These are phyloP conservation scores for Chlorencoelia australis DNA, from an alignment of 2,329 filamentous ascomycete genomes.

Conservation along the genomic window DNA sequence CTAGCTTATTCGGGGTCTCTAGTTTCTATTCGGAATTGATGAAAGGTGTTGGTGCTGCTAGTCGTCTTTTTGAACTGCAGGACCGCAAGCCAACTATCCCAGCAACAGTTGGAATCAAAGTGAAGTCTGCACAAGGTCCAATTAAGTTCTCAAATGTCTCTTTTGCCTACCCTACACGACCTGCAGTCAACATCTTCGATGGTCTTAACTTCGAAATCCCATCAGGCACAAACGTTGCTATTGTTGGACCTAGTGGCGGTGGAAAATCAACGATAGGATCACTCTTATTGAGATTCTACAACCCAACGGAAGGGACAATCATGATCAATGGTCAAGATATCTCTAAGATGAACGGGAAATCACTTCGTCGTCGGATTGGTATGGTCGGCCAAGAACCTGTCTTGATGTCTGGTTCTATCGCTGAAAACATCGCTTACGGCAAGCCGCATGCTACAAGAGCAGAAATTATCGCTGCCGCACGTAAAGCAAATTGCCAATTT, in stretches of 20 bases:
- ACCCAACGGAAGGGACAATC: slow-evolving; percentile 66
- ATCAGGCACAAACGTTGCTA: slow-evolving; percentile 87
- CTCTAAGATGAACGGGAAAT: slow-evolving; percentile 81
- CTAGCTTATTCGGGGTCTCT: slow-evolving; percentile 85
- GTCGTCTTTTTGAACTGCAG: slow-evolving; percentile 87
- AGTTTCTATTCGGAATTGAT: slow-evolving; percentile 97
- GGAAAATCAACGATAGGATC: slow-evolving; percentile 94
- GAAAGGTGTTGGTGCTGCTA: slow-evolving; percentile 98
- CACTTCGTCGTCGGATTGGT: slow-evolving; percentile 81
- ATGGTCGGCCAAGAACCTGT: slow-evolving; percentile 95
- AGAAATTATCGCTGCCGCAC: slow-evolving; percentile 78
- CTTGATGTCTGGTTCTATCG: slow-evolving; percentile 74
- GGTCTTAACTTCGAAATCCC: slow-evolving; percentile 84
- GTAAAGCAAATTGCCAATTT: slow-evolving; percentile 91
- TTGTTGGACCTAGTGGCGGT: slow-evolving; percentile 91
- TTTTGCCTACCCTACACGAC: slow-evolving; percentile 89
- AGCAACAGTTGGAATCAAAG: slow-evolving; percentile 71
- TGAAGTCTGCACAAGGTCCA: slow-evolving; percentile 74
- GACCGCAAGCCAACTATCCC: slow-evolving; percentile 79
- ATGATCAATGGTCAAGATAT: slow-evolving; percentile 80
- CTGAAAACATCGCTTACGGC: slow-evolving; percentile 88
- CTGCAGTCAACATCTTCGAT: slow-evolving; percentile 85
- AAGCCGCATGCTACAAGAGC: slow-evolving; percentile 65
- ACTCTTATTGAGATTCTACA: slow-evolving; percentile 86
- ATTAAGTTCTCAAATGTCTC: slow-evolving; percentile 80